phyloP scores from a whole-genome alignment of 2,329 filamentous ascomycete species.

The Hypoxylon sp. region DNA sequence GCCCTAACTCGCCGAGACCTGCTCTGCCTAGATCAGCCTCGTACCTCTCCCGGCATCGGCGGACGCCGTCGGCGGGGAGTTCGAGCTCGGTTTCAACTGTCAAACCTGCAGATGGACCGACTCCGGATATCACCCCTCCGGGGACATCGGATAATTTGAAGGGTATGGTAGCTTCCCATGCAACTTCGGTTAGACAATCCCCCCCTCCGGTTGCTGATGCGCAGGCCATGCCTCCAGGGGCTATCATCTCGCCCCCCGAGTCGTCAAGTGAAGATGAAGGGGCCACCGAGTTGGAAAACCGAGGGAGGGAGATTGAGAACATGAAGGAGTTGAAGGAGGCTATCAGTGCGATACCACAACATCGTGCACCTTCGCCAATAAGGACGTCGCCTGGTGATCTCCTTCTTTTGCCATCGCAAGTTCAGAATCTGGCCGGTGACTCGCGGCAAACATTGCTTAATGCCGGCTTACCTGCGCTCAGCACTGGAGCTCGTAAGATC shows the following conservation, averaged over 20 bases:
- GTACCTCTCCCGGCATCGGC: slow-evolving; percentile 75
- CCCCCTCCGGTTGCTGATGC: slow-evolving; percentile 84
- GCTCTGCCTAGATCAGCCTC: slow-evolving; percentile 75
- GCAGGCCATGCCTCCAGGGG: slow-evolving; percentile 82
- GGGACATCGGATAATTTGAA: slow-evolving; percentile 67
- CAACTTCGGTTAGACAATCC: slow-evolving; percentile 79
- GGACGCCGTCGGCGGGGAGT: slow-evolving; percentile 65
- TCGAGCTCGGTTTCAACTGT: slow-evolving; percentile 49
- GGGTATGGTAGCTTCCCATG: slow-evolving; percentile 60
- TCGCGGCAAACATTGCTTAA: slow-evolving; percentile 67
- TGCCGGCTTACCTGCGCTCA: slow-evolving; percentile 61
- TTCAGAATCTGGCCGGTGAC: slow-evolving; percentile 54
- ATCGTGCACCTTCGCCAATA: slow-evolving; percentile 71
- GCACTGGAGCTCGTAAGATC: slow-evolving; percentile 59
- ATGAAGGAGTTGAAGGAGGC: slow-evolving; percentile 83
- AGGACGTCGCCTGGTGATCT: slow-evolving; percentile 57
- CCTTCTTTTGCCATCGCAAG: slow-evolving; percentile 57
- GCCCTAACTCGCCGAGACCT: slow-evolving; percentile 62
- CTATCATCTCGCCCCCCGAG: slow-evolving; percentile 92
- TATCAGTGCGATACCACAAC: slow-evolving; percentile 82
- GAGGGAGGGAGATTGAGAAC: slow-evolving; percentile 66
- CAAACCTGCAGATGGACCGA: slow-evolving; percentile 50
- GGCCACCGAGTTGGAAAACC: slow-evolving; percentile 57
- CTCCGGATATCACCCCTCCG: slow-evolving; percentile 63
- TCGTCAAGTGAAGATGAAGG: slow-evolving; percentile 90